Percentiles rank a stretch among this genome's conserved stretches.
Evolutionary conservation across 2,329 filamentous ascomycete genomes (phyloP).

Genomic region (Dothideomycetes sp.): DNA sequence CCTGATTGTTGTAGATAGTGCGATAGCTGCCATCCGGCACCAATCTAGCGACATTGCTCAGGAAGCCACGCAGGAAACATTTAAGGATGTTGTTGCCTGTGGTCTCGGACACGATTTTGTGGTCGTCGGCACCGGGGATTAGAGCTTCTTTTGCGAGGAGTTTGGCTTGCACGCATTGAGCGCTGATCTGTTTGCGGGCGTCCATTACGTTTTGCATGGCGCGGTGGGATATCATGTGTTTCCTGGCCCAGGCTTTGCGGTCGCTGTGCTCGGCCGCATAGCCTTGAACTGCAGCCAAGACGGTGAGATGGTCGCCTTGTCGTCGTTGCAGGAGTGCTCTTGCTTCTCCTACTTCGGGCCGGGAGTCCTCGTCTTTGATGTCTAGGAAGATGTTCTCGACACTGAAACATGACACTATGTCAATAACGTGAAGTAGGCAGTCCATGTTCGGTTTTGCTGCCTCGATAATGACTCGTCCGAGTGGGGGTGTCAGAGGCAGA

Average conservation of each 20-base stretch:
- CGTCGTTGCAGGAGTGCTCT: conserved; percentile 46
- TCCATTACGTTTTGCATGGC: conserved; percentile 58
- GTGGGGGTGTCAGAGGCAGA: conserved; percentile 70
- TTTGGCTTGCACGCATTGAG: conserved; percentile 42
- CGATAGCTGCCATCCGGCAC: conserved; percentile 51
- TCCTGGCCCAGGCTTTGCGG: conserved; percentile 48
- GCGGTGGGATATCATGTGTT: conserved; percentile 48
- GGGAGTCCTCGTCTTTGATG: conserved; percentile 47
- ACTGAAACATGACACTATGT: conserved; percentile 61
- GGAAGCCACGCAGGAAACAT: conserved; percentile 48
- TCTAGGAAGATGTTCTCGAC: conserved; percentile 55
- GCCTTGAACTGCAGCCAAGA: conserved; percentile 48
- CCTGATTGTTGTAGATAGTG: conserved; percentile 50
- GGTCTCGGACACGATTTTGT: conserved; percentile 23
- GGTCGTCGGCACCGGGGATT: conserved; percentile 11
- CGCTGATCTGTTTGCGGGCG: conserved; percentile 49
- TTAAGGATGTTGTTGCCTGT: conserved; percentile 42
- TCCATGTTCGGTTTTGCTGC: conserved; percentile 59
- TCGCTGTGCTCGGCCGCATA: conserved; percentile 48
- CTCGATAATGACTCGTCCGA: conserved; percentile 73
- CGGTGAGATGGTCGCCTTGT: conserved; percentile 54
- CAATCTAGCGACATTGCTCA: conserved; percentile 48
- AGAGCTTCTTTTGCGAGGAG: conserved; percentile 10
- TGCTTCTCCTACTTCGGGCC: conserved; percentile 45
- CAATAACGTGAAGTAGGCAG: conserved; percentile 73